Base-by-base conservation (phyloP, 768 basidiomycete species). In the Mycena indigotica region DNA sequence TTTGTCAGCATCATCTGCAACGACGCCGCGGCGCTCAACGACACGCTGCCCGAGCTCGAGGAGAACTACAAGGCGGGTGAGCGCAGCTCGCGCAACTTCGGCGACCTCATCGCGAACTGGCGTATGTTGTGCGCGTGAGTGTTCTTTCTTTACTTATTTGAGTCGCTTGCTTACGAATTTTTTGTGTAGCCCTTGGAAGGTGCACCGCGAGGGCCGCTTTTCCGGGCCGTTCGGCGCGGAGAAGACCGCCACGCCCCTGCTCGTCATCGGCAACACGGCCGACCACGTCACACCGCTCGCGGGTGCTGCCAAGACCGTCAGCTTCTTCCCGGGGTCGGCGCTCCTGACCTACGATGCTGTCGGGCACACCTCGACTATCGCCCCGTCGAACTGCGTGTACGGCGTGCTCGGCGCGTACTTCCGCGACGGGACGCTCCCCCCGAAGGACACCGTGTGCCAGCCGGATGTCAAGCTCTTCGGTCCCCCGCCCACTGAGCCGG, bases 381-480 rank as follows among this genome's bases (percentile, higher is more conserved):
- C 58, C 4, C 50, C 57, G 6, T 70, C 68, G 21, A 32, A 45
- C 17, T 71, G 70, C 60, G 65, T 64, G 4, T 44, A 55, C 12
- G 52, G 30, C 25, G 26, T 28, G 19, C 53, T 71, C 38, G 56
- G 55, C 24, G 57, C 56, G 13, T 71, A 70, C 57, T 70, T 71
- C 41, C 28, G 23, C n/a, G 58, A 70, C 28, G 69, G 70, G 25
- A 67, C 64, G 23, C 56, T 71, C 16, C 70, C 70, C 13, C 45
- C 50, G 35, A 48, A 57, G 29, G 64, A 61, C 5, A 70, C 70
- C 5, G 58, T 69, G 28, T 71, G 70, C 56, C 49, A 61, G 5
- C 35, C 57, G 50, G 67, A 69, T 28, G 56, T 26, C 17, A 35
- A 52, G 53, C 39, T 64, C 23, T 64, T 64, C 53, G 29, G 35